Evolutionary conservation across 805 yeast species (phyloP).

Genomic region (Candida vaughaniae): DNA sequence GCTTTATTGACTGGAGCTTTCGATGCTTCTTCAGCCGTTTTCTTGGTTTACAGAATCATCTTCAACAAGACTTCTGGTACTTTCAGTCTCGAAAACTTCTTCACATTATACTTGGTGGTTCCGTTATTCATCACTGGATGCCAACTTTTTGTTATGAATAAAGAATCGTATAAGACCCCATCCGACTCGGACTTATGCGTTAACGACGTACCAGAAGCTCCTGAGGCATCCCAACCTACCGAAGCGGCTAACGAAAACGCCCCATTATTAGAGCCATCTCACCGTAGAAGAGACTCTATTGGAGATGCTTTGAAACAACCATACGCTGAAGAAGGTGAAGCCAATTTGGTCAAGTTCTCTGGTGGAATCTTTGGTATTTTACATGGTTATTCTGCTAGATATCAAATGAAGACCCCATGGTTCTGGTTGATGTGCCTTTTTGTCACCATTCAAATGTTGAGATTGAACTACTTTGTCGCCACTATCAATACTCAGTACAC

Average conservation of each 20-base stretch:
- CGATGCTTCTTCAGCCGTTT: constrained; percentile 57
- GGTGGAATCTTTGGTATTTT: constrained; percentile 54
- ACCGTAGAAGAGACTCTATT: constrained; percentile 49
- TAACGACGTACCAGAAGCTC: constrained; percentile 17
- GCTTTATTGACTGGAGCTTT: constrained; percentile 59
- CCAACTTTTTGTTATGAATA: constrained; percentile 49
- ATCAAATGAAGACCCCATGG: constrained; percentile 54
- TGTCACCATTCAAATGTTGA: constrained; percentile 56
- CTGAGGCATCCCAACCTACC: constrained; percentile 1
- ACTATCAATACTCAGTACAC: constrained; percentile 56
- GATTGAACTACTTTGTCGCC: constrained; percentile 59
- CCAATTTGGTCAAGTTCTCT: constrained; percentile 29
- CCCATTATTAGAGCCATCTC: constrained; percentile 17
- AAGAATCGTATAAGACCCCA: constrained; percentile 47
- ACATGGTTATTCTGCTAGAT: constrained; percentile 50
- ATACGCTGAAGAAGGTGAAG: constrained; percentile 52
- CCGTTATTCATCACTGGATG: constrained; percentile 49
- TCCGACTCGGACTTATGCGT: constrained; percentile 27
- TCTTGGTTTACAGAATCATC: constrained; percentile 45
- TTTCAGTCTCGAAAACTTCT: constrained; percentile 44
- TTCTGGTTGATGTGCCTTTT: constrained; percentile 48
- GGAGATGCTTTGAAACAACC: constrained; percentile 58
- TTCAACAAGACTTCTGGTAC: constrained; percentile 31
- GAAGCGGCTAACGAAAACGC: constrained; percentile 19
- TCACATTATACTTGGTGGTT: constrained; percentile 46